Conservation (phyloP, 352 stramenopile species). For the Pythium utonaiense region DNA sequence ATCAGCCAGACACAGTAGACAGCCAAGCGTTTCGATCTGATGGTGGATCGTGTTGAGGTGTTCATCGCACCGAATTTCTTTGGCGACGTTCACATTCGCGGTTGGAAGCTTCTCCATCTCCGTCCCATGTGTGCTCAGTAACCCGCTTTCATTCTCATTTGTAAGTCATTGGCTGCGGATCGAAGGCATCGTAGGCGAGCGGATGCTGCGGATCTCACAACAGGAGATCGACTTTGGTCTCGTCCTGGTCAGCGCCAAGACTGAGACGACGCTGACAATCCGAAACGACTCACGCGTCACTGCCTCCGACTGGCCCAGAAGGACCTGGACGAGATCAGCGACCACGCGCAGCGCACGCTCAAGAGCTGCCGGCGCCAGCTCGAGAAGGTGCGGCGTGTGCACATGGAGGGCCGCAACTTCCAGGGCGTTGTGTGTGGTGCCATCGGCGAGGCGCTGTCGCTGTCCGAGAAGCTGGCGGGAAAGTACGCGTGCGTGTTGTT, state of each 20-base stretch:
- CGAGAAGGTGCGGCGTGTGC: constrained; percentile 74
- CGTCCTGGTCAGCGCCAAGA: constrained; percentile 52
- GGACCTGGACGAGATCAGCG: constrained; percentile 82
- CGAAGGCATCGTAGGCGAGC: constrained; percentile 37
- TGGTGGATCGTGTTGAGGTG: background rate
- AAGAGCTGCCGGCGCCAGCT: constrained; percentile 76
- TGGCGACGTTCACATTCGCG: constrained; percentile 25
- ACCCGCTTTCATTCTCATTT: background rate
- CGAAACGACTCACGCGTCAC: constrained; percentile 28
- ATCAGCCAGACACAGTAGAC: too few relatives aligned
- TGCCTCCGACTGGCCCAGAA: constrained; percentile 60
- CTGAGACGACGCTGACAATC: constrained; percentile 33
- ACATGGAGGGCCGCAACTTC: constrained; percentile 82
- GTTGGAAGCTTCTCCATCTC: constrained; percentile 41
- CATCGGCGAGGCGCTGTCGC: constrained; percentile 57
- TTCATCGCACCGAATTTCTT: constrained; percentile 13
- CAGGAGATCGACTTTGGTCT: constrained; percentile 73
- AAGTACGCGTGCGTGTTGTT: constrained; percentile 84
- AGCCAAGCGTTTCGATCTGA: background rate
- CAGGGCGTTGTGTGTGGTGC: constrained; percentile 41
- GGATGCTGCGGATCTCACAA: constrained; percentile 42
- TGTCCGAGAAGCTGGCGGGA: constrained; percentile 68
- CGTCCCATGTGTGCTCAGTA: constrained; percentile 37
- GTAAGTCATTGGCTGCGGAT: constrained; percentile 56
- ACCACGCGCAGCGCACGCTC: constrained; percentile 55